These are phyloP conservation scores for Grosmannia clavigera DNA, from an alignment of 2,329 filamentous ascomycete genomes.

Conservation along the genomic window DNA sequence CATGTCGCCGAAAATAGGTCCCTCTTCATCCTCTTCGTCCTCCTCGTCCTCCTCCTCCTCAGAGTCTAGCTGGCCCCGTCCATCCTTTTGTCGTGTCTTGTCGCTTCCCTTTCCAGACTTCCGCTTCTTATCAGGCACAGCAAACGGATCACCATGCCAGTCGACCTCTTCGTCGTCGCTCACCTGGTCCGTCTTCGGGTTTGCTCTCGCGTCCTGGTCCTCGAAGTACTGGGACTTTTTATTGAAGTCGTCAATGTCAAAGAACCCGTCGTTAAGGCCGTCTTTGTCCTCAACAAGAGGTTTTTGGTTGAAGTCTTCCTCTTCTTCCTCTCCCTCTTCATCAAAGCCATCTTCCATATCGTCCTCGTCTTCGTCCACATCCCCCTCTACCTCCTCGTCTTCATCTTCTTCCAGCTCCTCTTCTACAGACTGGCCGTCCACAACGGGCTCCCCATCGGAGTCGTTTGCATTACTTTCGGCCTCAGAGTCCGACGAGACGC, in stretches of 20 bases:
- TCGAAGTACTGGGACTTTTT: constrained; percentile 83
- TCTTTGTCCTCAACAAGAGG: constrained; percentile 61
- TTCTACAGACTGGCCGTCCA: constrained; percentile 15
- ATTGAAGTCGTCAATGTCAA: constrained; percentile 96
- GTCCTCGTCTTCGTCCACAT: constrained; percentile 20
- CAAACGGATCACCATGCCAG: constrained; percentile 69
- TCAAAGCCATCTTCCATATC: constrained; percentile 23
- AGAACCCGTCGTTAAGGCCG: constrained; percentile 93
- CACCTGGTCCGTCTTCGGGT: constrained; percentile 58
- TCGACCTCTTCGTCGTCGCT: constrained; percentile 71
- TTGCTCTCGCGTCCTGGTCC: constrained; percentile 66
- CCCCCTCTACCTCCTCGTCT: constrained; percentile 16
- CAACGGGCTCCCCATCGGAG: neutral
- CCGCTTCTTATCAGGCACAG: constrained; percentile 16
- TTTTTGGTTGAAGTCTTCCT: constrained; percentile 33
- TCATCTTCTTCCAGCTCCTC: constrained; percentile 21
- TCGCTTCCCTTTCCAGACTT: constrained; percentile 8
- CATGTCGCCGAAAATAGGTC: constrained; percentile 73
- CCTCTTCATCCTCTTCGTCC: constrained; percentile 45
- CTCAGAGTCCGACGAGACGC: neutral
- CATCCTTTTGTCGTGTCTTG: neutral
- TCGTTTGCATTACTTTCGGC: constrained; percentile 16
- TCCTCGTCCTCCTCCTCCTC: constrained; percentile 18
- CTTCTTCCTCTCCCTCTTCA: constrained; percentile 25
- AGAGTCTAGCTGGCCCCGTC: neutral